These are phyloP conservation scores for Boletus reticulatus DNA, from an alignment of 768 basidiomycete genomes.

Conservation along the genomic window DNA sequence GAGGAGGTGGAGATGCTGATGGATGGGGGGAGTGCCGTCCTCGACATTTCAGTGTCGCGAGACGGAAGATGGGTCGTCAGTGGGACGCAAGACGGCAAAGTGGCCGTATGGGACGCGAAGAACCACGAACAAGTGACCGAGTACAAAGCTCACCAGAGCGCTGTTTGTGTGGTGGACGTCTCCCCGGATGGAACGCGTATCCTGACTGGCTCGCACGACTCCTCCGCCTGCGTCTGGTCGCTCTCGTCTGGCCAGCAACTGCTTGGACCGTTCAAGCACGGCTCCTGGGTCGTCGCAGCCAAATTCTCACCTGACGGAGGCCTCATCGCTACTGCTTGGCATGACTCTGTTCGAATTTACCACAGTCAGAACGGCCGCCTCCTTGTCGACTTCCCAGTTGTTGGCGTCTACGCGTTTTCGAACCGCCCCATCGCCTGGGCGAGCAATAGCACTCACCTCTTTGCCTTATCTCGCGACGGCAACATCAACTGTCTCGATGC, in stretches of 20 bases:
- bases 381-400: not conserved
- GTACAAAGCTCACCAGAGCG: not conserved
- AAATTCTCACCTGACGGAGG: not conserved
- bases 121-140: no score
- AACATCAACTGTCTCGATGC: not conserved
- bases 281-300: not conserved
- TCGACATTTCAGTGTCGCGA: no score
- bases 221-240: not conserved
- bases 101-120: no score
- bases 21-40: not conserved
- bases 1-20: not conserved
- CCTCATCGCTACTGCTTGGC: not conserved
- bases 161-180: not conserved
- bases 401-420: not conserved
- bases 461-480: not conserved
- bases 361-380: not conserved
- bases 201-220: not conserved
- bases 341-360: not conserved
- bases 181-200: not conserved
- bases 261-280: not conserved
- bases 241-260: not conserved
- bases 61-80: no score
- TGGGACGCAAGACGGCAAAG: no score
- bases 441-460: not conserved
- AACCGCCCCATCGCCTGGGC: not conserved